Evolutionary conservation across 306 rosid species (phyloP).

Genomic region (Coriaria nepalensis): DNA sequence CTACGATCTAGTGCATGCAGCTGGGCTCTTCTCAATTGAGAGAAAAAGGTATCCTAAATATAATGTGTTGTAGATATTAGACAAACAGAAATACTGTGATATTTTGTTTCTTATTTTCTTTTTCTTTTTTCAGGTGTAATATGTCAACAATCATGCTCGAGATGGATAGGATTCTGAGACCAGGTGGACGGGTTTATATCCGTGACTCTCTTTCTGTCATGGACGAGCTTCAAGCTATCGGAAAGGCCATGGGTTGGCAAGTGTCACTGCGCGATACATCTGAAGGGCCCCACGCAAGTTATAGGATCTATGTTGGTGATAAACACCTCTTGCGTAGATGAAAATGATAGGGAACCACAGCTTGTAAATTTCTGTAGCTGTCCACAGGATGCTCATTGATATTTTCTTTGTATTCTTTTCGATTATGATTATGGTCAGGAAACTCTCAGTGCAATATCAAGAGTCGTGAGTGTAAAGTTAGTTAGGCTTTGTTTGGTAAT

Average conservation of each 20-base stretch:
- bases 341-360: constrained; percentile 7
- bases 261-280: constrained; percentile 51
- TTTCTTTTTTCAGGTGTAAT: constrained; percentile 44
- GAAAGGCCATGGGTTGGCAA: constrained; percentile 79
- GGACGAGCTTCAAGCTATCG: constrained; percentile 79
- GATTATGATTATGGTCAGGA: too few species aligned
- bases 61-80: not conserved
- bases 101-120: not conserved
- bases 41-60: constrained; percentile 54
- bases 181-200: constrained; percentile 68
- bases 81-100: not conserved
- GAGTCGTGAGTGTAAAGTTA: too few species aligned
- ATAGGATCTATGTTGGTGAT: constrained; percentile 62
- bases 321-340: constrained; percentile 54
- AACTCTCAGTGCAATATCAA: too few species aligned
- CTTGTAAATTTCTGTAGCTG: too few species aligned
- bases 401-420: too few species aligned
- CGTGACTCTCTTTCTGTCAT: constrained; percentile 66
- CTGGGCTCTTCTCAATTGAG: constrained; percentile 65
- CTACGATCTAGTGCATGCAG: constrained; percentile 82
- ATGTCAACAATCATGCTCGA: constrained; percentile 83
- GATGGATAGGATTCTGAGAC: constrained; percentile 93
- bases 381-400: too few species aligned
- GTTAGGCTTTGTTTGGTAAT: too few species aligned
- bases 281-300: constrained; percentile 89